phyloP scores from a whole-genome alignment of 78 protist species.

The Dictyostelium discoideum region dicty_2.7 NC_007089.4:4061501-4062000 shows the following conservation, averaged over 20 bases:
- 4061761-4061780: slow-evolving; percentile 77
- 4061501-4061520: slow-evolving; percentile 56
- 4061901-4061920: slow-evolving; percentile 94
- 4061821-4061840: slow-evolving; percentile 75
- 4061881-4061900: slow-evolving; percentile 87
- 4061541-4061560: neutral
- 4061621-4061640: too few species aligned
- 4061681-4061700: neutral
- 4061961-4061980: slow-evolving; percentile 86
- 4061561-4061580: too few species aligned
- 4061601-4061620: neutral
- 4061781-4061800: slow-evolving; percentile 92
- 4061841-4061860: slow-evolving; percentile 86
- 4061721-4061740: neutral
- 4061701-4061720: slow-evolving; percentile 2
- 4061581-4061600: neutral
- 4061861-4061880: slow-evolving; percentile 30
- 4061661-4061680: neutral
- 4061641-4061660: too few species aligned
- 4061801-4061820: slow-evolving; percentile 93
- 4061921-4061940: slow-evolving; percentile 86
- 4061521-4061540: neutral
- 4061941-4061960: slow-evolving; percentile 78
- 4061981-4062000: slow-evolving; percentile 91
- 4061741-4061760: slow-evolving; percentile 56